These are phyloP conservation scores for Sporisorium reilianum DNA, from an alignment of 1,284 basidiomycete genomes.

Conservation along the genomic window DNA sequence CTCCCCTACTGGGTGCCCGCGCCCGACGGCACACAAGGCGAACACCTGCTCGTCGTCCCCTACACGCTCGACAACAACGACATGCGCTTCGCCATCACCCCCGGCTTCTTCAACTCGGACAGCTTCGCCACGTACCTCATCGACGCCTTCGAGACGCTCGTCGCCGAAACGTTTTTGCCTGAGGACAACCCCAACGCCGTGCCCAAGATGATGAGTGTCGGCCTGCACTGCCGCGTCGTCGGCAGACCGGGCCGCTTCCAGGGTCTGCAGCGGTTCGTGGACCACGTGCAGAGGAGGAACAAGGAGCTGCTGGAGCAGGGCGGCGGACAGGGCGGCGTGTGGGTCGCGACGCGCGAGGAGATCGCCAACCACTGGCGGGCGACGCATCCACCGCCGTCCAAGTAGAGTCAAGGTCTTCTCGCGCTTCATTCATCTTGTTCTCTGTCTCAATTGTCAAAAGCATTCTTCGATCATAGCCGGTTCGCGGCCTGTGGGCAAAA, in stretches of 20 bases:
- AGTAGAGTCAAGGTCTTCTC: conserved; percentile 4
- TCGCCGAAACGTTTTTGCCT: conserved; percentile 63
- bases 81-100: conserved; percentile 69
- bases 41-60: conserved; percentile 69
- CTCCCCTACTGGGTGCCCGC: conserved; percentile 70
- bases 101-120: conserved; percentile 69
- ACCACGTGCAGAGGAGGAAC: conserved; percentile 63
- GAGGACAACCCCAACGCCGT: conserved; percentile 38
- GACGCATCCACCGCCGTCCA: conserved; percentile 55
- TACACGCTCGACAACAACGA: conserved; percentile 70
- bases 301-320: conserved; percentile 49
- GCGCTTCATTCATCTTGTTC: neutral
- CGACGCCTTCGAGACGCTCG: conserved; percentile 70
- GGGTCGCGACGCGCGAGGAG: conserved; percentile 70
- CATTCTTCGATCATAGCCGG: neutral
- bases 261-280: conserved; percentile 70
- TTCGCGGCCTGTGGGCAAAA: neutral
- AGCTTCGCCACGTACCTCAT: conserved; percentile 70
- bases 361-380: conserved; percentile 70
- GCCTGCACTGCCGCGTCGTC: conserved; percentile 70
- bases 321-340: conserved; percentile 64
- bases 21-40: conserved; percentile 49
- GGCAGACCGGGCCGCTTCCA: conserved; percentile 70
- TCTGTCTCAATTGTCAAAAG: neutral
- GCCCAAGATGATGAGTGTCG: conserved; percentile 71